phyloP scores from a whole-genome alignment of 2,329 filamentous ascomycete species.

The Dothiorella sarmentorum region DNA sequence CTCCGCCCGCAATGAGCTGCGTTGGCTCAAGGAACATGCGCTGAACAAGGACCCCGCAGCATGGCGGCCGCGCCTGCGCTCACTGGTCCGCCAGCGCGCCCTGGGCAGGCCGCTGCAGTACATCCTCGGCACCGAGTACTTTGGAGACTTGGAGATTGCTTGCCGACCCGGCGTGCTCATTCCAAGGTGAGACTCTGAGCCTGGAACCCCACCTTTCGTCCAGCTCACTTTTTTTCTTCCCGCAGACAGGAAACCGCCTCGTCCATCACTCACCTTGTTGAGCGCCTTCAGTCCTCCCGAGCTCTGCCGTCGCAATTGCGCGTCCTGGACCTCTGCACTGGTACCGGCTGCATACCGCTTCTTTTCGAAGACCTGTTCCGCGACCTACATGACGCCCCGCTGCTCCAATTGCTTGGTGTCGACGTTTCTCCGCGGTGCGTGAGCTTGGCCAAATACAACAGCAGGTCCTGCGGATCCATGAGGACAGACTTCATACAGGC shows the following conservation, averaged over 20 bases:
- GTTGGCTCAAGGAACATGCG: conserved; percentile 66
- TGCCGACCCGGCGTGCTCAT: conserved; percentile 80
- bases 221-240: neutral
- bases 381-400: conserved; percentile 24
- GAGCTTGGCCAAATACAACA: conserved; percentile 62
- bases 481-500: conserved; percentile 17
- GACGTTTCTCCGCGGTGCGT: conserved; percentile 70
- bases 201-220: no score
- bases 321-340: conserved; percentile 84
- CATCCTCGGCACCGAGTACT: conserved; percentile 81
- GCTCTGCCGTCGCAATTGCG: conserved; percentile 43
- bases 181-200: conserved; percentile 59
- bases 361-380: conserved; percentile 64
- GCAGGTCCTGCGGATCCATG: neutral
- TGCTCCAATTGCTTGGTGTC: conserved; percentile 60
- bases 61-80: conserved; percentile 33
- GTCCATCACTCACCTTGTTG: conserved; percentile 32
- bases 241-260: conserved; percentile 47
- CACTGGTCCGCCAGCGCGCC: conserved; percentile 43
- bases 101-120: conserved; percentile 83
- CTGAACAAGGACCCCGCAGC: neutral
- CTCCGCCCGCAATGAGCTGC: conserved; percentile 66
- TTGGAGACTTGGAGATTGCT: conserved; percentile 75
- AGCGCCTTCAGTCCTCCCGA: conserved; percentile 25
- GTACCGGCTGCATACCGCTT: conserved; percentile 85